phyloP scores from a whole-genome alignment of 441 rosid species.

The Erodium texanum region DNA sequence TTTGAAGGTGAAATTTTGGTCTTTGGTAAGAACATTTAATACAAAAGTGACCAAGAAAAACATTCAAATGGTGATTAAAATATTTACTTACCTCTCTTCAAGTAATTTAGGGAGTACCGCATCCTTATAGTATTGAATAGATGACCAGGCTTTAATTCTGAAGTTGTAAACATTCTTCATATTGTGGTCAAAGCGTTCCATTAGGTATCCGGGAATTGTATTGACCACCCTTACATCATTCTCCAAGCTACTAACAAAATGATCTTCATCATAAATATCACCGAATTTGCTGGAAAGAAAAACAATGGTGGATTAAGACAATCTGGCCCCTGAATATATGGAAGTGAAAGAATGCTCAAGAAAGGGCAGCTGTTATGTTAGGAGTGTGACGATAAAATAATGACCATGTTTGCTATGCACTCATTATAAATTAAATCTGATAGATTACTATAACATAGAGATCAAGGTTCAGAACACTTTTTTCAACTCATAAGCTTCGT shows the following conservation, averaged over 20 bases:
- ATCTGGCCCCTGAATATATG: not conserved
- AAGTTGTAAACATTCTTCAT: constrained; percentile 92
- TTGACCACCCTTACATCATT: constrained; percentile 80
- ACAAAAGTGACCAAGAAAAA: constrained; percentile 9
- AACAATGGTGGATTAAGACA: constrained; percentile 21
- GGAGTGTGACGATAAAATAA: not conserved
- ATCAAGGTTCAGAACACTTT: not conserved
- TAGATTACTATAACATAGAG: not conserved
- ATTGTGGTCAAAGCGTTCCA: constrained; percentile 93
- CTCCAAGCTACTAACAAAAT: constrained; percentile 56
- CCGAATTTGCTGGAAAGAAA: constrained; percentile 63
- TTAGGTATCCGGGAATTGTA: constrained; percentile 72
- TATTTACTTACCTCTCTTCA: constrained; percentile 83
- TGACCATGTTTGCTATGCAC: not conserved
- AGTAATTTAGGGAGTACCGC: constrained; percentile 80
- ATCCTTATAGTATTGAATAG: constrained; percentile 76
- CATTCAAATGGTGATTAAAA: not conserved
- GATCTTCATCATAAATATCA: constrained; percentile 88
- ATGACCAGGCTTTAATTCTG: constrained; percentile 96
- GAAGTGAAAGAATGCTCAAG: not conserved
- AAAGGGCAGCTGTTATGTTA: not conserved
- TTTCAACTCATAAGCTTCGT: not conserved
- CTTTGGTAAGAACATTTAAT: not conserved
- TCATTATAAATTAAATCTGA: not conserved
- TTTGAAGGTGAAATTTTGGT: not conserved